Base-by-base conservation (phyloP, 2,329 filamentous ascomycete genomes). In the Fusarium sp. region DNA sequence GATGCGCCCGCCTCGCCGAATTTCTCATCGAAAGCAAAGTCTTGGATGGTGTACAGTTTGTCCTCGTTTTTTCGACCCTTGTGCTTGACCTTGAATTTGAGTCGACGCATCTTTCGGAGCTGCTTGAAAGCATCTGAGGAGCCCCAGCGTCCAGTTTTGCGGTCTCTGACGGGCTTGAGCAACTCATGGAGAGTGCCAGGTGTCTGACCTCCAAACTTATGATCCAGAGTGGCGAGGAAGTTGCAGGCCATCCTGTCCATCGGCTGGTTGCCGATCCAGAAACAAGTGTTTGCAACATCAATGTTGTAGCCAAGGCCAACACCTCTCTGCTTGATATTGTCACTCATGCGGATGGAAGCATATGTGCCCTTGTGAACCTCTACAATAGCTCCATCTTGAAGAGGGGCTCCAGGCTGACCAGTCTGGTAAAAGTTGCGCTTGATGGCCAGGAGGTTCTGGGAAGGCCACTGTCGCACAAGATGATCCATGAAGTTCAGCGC, bases 401-500 rank as follows among this genome's bases (percentile, higher is more conserved):
- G 87, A 8, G 86, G 82, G 12, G 80, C 82, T 1, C 85, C 82
- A 28, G 86, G 79, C 5, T 87, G 87, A 2, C 84, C 75, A 3
- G 84, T 83, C 44, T 90, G 85, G 82, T 97, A 98, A 80, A 98
- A 97, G 13, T 92, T 94, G 18, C 95, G 90, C 81, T 94, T 96
- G 82, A 98, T 93, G 0, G 90, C 83, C 0, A 92, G 86, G 77
- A 94, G 90, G 5, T 86, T 83, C 77, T 90, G 84, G 0, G 91
- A 92, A 0, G 96, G 94, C n/a, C 85, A 87, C 81, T 97, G 91
- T 9, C 96, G 93, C 63, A 99, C 86, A 13, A 96, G 85, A 79
- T 99, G 96, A 73, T 99, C 96, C 9, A 98, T 85, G 79, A 98
- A 98, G 80, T 93, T 98, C 81, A 98, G 90, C 20, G 93, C 92